phyloP scores from a whole-genome alignment of 2,329 filamentous ascomycete genomes.

The Pseudogymnoascus sp. region DNA sequence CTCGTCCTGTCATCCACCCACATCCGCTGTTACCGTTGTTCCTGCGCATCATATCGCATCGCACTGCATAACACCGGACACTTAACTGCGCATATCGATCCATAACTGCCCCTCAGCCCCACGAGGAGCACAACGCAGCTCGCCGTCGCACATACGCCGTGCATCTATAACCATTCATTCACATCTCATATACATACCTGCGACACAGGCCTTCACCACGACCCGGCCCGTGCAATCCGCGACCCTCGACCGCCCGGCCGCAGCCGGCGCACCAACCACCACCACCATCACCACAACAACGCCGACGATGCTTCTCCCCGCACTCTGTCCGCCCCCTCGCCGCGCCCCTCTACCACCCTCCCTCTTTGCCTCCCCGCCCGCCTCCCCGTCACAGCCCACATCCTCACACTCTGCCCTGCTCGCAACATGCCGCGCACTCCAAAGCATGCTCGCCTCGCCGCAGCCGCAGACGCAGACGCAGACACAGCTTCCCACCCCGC shows the following conservation, averaged over 20 bases:
- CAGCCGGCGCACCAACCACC: background rate
- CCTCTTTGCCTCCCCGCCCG: conserved; percentile 50
- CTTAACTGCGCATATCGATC: background rate
- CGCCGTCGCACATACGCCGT: background rate
- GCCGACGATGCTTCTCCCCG: background rate
- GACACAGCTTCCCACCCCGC: conserved; percentile 46
- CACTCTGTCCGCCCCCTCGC: background rate
- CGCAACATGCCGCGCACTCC: conserved; percentile 52
- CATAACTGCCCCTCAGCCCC: background rate
- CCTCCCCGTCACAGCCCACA: conserved; percentile 39
- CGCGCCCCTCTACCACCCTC: conserved; percentile 17
- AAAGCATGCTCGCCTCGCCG: conserved; percentile 46
- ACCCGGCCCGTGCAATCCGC: background rate
- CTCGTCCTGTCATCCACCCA: conserved; percentile 6
- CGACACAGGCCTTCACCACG: background rate
- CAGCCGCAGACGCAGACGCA: conserved; percentile 27
- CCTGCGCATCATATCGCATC: conserved; percentile 8
- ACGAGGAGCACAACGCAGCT: background rate
- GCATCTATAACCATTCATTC: background rate
- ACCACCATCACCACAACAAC: background rate
- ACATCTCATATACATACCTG: background rate
- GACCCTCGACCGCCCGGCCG: background rate
- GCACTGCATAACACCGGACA: conserved; percentile 2
- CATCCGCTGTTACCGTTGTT: conserved; percentile 1
- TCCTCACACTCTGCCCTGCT: conserved; percentile 43